Percentiles rank a stretch among this genome's conserved stretches.
These are phyloP conservation scores for Leccinum solheimii DNA, from an alignment of 1,284 basidiomycete genomes.

Conservation along the genomic window DNA sequence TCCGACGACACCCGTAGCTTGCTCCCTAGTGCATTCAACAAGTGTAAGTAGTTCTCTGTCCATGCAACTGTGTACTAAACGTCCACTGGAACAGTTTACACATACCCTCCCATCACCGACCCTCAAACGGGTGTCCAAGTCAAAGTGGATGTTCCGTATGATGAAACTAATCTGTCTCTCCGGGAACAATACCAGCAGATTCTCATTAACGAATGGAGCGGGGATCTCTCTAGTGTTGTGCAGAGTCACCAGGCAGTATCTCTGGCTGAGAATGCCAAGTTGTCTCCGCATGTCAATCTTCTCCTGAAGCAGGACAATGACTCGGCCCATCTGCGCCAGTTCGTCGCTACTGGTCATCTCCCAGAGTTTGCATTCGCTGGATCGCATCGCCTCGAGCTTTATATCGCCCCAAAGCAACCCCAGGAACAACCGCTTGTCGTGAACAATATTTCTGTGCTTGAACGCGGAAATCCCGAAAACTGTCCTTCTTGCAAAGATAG, in stretches of 20 bases:
- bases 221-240: background rate
- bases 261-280: background rate
- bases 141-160: constrained; percentile 18
- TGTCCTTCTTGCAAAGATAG: constrained; percentile 16
- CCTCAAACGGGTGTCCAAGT: constrained; percentile 6
- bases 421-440: constrained; percentile 1
- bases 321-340: constrained; percentile 6
- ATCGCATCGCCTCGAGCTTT: constrained; percentile 23
- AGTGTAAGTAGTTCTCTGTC: constrained; percentile 2
- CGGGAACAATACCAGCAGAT: constrained; percentile 13
- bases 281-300: constrained; percentile 5
- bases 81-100: constrained; percentile 14
- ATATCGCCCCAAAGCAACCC: constrained; percentile 3
- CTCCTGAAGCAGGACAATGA: constrained; percentile 8
- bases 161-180: constrained; percentile 4
- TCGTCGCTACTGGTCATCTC: constrained; percentile 2
- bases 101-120: constrained; percentile 19
- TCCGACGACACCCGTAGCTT: constrained; percentile 12
- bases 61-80: background rate
- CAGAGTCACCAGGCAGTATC: background rate
- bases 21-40: background rate
- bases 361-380: constrained; percentile 24
- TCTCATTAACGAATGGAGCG: constrained; percentile 9
- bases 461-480: constrained; percentile 6
- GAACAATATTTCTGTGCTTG: constrained; percentile 19